Base-by-base conservation (phyloP, 2,329 filamentous ascomycete species). In the Arthrocladium fulminans region DNA sequence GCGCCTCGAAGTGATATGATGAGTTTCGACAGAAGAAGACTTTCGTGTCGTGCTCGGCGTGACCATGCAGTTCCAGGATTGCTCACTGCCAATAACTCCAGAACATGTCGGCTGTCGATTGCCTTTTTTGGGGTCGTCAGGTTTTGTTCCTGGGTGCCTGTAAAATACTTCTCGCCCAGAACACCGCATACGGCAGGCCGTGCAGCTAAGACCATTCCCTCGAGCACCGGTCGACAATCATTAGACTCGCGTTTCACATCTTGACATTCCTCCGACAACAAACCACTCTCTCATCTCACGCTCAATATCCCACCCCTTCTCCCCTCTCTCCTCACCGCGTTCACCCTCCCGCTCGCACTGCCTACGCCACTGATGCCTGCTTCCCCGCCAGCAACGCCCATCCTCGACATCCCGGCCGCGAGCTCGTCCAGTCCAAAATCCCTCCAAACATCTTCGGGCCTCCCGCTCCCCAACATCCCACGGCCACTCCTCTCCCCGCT, bases 381-480 rank as follows among this genome's bases (percentile, higher is more conserved):
- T n/a, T 22, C 42, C 4, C 20, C 23, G 17, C 27, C 23, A 19
- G 23, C 23, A 23, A 38, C 29, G 2, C 45, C 51, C 41, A 35
- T 40, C 30, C 27, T 22, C 19, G 45, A 50, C 12, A 27, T 35
- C 29, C 50, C 50, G 8, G 40, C 51, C 23, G 57, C 50, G 48
- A 47, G 52, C 51, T 43, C 56, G 40, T 56, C 54, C 54, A 43
- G 50, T 45, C 78, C 76, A 4, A 81, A 60, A 65, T 83, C 79
- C 51, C 74, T 69, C 79, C 79, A 83, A 1, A 72, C 70, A 25
- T 52, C 50, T 42, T 53, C 53, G 27, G 47, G 49, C 51, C 57
- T 53, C 41, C 10, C 48, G 51, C 51, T 50, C 47, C 41, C 53
- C 51, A 15, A 47, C 56, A 38, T 45, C 30, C 48, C 15, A 51